phyloP scores from a whole-genome alignment of 805 yeast species.

The Zygoascus ofunaensis region DNA sequence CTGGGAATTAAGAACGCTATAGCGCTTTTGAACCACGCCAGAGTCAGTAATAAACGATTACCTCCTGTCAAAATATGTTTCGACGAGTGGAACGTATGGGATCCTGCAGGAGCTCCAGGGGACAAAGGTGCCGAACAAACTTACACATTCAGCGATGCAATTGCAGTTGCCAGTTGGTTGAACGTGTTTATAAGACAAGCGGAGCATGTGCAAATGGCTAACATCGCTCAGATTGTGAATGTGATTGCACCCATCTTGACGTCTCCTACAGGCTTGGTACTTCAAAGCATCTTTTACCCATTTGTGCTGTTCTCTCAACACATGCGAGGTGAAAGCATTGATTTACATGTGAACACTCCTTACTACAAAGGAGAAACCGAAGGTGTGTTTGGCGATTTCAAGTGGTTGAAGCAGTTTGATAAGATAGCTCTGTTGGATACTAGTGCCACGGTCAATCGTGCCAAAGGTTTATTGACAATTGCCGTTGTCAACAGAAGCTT shows the following conservation, averaged over 20 bases:
- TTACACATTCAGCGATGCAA: slow-evolving; percentile 28
- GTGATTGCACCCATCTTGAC: slow-evolving; percentile 33
- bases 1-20: slow-evolving; percentile 26
- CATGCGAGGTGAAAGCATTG: slow-evolving; percentile 28
- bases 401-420: slow-evolving; percentile 21
- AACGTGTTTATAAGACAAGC: slow-evolving; percentile 30
- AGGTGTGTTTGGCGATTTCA: slow-evolving; percentile 14
- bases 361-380: slow-evolving; percentile 25
- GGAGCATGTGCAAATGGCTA: slow-evolving; percentile 28
- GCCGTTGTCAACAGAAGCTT: slow-evolving; percentile 27
- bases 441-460: slow-evolving; percentile 20
- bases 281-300: slow-evolving; percentile 29
- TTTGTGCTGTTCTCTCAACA: slow-evolving; percentile 25
- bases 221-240: slow-evolving; percentile 30
- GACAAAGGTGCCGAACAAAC: slow-evolving; percentile 28
- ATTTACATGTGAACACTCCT: slow-evolving; percentile 27
- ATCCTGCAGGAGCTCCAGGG: slow-evolving; percentile 28
- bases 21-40: slow-evolving; percentile 26
- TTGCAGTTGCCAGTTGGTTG: slow-evolving; percentile 31
- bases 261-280: slow-evolving; percentile 19
- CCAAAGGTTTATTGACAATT: slow-evolving; percentile 21
- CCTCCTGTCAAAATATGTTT: slow-evolving; percentile 25
- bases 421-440: slow-evolving; percentile 24
- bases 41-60: slow-evolving; percentile 16
- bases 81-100: slow-evolving; percentile 35